Evolutionary conservation across 805 yeast species (phyloP), one percentile per base, ranked within the genome.

Genomic region (Diddensiella caesifluorescens): DNA sequence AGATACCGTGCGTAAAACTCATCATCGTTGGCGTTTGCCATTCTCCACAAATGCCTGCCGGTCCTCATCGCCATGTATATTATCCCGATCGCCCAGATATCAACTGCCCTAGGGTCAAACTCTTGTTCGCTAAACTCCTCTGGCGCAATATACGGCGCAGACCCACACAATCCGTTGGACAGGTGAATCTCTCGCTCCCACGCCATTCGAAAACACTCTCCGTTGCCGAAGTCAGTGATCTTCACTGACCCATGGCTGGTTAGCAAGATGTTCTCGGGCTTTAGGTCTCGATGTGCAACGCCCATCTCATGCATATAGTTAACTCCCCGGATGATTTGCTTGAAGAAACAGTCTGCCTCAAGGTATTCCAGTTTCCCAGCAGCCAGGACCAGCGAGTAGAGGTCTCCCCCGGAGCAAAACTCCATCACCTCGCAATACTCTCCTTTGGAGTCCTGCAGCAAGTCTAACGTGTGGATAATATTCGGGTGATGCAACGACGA

Each of bases 381-480:
- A 35, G 73, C 68, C n/a, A 71, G 61, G 34, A 80, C 73, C 35
- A 81, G 64, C 3, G 81, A 66, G 56, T 78, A 82, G 22, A 83
- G 65, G 61, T 83, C 92, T 46, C 92, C 92, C 51, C 87, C 87
- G 7, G 94, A 87, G 53, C 95, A 84, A 61, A 79, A 89, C 64
- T 92, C 97, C 96, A 90, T 86, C 35, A 90, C 87, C 60, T 89
- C 95, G 40, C 83, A 76, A 65, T 79, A 80, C 51, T 81, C 70
- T 60, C 84, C 72, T 56, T 75, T 62, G 49, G 79, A 66, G 65
- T 83, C 81, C 48, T 76, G 75, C 80, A 88, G 75, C 41, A 88
- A 70, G 61, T 83, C 96, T 50, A 78, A 75, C 7, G 83, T 84
- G 58, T 78, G 80, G 55, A 74, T 86, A 47, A 85, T 77, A 62